phyloP scores from a whole-genome alignment of 257 asterid species.

The Solanum lycopersicoides region DNA sequence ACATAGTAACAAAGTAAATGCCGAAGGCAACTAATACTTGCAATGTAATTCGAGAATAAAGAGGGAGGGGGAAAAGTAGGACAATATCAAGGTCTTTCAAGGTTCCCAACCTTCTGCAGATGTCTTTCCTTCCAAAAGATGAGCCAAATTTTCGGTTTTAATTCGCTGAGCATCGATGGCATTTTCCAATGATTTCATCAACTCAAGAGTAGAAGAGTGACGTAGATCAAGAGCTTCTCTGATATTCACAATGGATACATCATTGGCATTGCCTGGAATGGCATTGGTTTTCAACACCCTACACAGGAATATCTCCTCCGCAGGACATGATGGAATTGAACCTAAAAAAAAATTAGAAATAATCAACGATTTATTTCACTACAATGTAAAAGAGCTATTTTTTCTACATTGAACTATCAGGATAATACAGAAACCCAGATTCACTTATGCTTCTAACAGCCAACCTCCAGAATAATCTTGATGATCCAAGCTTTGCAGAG shows the following conservation, averaged over 20 bases:
- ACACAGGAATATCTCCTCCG: slow-evolving; percentile 80
- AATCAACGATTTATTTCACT: not conserved
- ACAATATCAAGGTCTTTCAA: slow-evolving; percentile 9
- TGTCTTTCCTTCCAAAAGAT: slow-evolving; percentile 39
- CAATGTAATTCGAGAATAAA: not conserved
- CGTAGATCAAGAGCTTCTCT: slow-evolving; percentile 61
- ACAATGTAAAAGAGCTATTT: not conserved
- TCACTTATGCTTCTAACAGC: slow-evolving; percentile 1
- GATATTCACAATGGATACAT: slow-evolving; percentile 33
- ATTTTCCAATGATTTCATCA: slow-evolving; percentile 65
- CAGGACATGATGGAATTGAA: slow-evolving; percentile 68
- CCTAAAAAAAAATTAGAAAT: slow-evolving; percentile 22
- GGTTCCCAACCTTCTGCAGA: slow-evolving; percentile 61
- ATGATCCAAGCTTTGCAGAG: slow-evolving; percentile 45
- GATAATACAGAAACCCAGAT: not conserved
- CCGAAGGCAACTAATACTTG: not conserved
- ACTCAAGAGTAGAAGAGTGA: slow-evolving; percentile 52
- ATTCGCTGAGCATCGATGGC: slow-evolving; percentile 58
- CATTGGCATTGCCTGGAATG: slow-evolving; percentile 23
- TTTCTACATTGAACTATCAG: not conserved
- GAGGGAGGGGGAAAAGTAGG: not conserved
- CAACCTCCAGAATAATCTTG: slow-evolving; percentile 67
- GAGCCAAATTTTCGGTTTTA: slow-evolving; percentile 47
- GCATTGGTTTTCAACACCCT: slow-evolving; percentile 50
- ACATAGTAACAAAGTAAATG: not conserved